These are phyloP conservation scores for Solanum tarijense DNA, from an alignment of 257 asterid genomes.

Conservation along the genomic window DNA sequence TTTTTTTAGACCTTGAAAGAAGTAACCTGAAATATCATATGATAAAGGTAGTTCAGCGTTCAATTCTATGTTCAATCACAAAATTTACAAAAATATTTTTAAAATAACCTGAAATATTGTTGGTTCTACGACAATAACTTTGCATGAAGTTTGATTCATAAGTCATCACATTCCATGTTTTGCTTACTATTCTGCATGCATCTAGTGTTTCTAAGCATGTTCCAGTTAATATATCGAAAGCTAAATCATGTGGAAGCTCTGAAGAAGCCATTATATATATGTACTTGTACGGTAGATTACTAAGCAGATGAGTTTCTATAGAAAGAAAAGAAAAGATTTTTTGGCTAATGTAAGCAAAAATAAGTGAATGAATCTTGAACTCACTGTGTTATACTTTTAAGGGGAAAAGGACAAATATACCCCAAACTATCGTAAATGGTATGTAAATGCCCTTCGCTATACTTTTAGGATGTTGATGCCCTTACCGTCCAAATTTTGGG, in stretches of 20 bases:
- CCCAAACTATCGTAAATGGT: no score
- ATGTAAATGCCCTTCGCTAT: no score
- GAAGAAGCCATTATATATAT: neutral
- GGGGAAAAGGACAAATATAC: fast-evolving
- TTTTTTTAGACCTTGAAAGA: no score
- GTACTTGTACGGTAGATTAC: neutral
- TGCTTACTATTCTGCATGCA: neutral
- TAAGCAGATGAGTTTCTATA: no score
- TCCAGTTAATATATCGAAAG: neutral
- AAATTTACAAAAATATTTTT: neutral
- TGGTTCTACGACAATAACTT: neutral
- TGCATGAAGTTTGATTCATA: neutral
- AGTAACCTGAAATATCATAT: neutral
- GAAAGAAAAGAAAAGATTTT: no score
- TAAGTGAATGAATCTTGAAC: neutral
- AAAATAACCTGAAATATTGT: neutral
- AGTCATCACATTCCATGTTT: neutral
- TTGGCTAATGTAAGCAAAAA: neutral
- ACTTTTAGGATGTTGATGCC: no score
- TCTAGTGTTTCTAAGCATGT: neutral
- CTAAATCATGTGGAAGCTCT: neutral
- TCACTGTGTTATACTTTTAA: neutral
- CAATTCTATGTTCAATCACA: no score
- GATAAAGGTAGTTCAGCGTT: no score
- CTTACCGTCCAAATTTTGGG: no score